phyloP scores from a whole-genome alignment of 2,329 filamentous ascomycete genomes.

The Hymenoscyphus repandus region DNA sequence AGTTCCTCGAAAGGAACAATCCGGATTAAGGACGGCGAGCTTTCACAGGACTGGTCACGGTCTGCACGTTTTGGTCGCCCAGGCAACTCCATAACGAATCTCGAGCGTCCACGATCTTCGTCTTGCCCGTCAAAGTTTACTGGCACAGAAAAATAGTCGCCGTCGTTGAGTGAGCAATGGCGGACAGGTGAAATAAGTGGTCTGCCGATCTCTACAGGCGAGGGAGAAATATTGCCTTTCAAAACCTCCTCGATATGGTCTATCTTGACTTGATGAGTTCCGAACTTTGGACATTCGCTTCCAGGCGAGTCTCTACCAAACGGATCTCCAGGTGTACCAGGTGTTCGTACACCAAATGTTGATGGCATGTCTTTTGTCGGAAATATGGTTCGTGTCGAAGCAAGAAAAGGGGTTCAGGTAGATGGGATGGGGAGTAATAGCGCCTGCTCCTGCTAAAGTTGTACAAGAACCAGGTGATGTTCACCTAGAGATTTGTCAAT shows the following conservation, averaged over 20 bases:
- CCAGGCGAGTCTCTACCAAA: no score
- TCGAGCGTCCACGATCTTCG: not conserved
- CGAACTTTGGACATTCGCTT: no score
- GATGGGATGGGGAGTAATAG: not conserved
- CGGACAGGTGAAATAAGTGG: not conserved
- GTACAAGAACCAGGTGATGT: no score
- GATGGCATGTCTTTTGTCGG: no score
- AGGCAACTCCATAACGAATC: not conserved
- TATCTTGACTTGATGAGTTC: no score
- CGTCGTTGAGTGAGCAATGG: not conserved
- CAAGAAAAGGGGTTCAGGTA: not conserved
- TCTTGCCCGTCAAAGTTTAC: not conserved
- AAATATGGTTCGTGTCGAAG: not conserved
- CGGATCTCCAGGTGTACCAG: no score
- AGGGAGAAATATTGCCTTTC: not conserved
- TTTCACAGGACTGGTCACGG: not conserved
- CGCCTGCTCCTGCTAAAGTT: not conserved
- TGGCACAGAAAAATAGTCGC: constrained; percentile 3
- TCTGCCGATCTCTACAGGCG: not conserved
- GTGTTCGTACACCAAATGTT: no score
- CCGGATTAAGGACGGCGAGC: not conserved
- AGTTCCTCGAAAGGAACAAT: not conserved
- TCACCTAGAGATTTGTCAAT: no score
- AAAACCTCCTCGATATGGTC: not conserved
- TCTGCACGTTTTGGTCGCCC: not conserved